Percentiles rank a stretch among this genome's conserved stretches.
phyloP scores from a whole-genome alignment of 2,329 filamentous ascomycete species.

The Aphanocladium album region DNA sequence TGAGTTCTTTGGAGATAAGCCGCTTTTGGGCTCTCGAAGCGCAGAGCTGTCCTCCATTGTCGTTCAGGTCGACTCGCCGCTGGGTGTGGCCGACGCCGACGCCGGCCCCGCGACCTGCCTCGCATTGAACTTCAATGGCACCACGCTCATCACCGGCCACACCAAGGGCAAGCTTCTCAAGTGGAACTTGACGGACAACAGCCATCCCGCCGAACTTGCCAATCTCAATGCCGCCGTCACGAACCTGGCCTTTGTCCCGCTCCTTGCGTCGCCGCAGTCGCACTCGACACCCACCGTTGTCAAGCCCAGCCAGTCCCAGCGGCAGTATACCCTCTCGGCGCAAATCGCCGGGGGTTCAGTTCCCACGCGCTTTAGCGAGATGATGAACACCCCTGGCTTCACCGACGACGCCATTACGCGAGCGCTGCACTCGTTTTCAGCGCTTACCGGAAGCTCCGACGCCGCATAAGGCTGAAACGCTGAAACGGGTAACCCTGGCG shows the following conservation, averaged over 20 bases:
- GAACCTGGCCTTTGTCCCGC: conserved; percentile 69
- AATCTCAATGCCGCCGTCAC: conserved; percentile 78
- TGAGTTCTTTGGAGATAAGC: conserved; percentile 60
- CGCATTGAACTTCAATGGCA: conserved; percentile 76
- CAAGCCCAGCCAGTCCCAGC: conserved; percentile 70
- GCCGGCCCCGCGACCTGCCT: conserved; percentile 64
- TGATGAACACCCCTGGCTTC: conserved; percentile 45
- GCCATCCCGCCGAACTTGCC: conserved; percentile 60
- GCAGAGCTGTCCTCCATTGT: conserved; percentile 52
- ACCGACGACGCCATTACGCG: conserved; percentile 42
- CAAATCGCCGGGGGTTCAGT: conserved; percentile 50
- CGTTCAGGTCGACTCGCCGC: conserved; percentile 49
- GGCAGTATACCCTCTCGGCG: conserved; percentile 60
- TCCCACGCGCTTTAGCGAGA: conserved; percentile 36
- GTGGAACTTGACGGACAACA: conserved; percentile 73
- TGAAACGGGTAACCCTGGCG: not conserved
- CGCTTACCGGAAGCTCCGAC: conserved; percentile 26
- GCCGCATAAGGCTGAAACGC: not conserved
- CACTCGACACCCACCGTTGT: conserved; percentile 56
- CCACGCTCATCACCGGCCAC: conserved; percentile 74
- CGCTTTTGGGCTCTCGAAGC: conserved; percentile 49
- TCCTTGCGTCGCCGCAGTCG: conserved; percentile 36
- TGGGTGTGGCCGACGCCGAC: conserved; percentile 56
- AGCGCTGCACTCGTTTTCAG: conserved; percentile 42
- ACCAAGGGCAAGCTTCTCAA: conserved; percentile 69